Conservation (phyloP, 495 filamentous ascomycete genomes). For the Lasiosphaeria ovina region DNA sequence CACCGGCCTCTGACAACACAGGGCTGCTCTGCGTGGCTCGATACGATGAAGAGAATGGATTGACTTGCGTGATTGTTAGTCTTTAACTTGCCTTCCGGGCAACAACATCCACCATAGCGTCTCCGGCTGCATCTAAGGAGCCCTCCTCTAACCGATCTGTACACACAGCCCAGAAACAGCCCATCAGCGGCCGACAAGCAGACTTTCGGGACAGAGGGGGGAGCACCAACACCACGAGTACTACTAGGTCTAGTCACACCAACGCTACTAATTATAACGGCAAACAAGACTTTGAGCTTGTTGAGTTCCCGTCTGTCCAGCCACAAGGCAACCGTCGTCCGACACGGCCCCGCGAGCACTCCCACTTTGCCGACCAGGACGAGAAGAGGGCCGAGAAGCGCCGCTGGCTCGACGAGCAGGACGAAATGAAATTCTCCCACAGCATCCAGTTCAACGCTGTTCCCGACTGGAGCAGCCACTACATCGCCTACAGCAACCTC, state of each 20-base stretch:
- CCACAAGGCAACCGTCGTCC: slow-evolving; percentile 3
- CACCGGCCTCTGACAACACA: not conserved
- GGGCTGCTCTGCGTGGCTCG: not conserved
- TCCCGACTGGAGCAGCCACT: slow-evolving; percentile 96
- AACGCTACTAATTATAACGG: slow-evolving; percentile 3
- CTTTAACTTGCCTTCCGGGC: slow-evolving; percentile 18
- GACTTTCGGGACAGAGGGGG: slow-evolving; percentile 40
- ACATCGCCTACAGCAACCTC: slow-evolving; percentile 96
- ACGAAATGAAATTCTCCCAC: slow-evolving; percentile 99
- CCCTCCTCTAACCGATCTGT: slow-evolving; percentile 42
- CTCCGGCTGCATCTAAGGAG: slow-evolving; percentile 22
- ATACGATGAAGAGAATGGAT: not conserved
- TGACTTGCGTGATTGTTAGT: not conserved
- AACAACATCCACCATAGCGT: slow-evolving; percentile 36
- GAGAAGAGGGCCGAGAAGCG: slow-evolving; percentile 49
- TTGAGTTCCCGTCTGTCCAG: slow-evolving; percentile 22
- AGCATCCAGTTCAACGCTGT: slow-evolving; percentile 99
- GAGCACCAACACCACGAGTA: slow-evolving; percentile 22
- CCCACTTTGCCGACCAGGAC: slow-evolving; percentile 26
- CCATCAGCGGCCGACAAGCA: slow-evolving; percentile 19
- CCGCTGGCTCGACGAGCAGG: slow-evolving; percentile 56
- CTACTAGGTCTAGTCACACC: not conserved
- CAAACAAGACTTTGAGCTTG: slow-evolving; percentile 38
- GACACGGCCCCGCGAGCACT: slow-evolving; percentile 8
- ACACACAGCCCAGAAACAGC: slow-evolving; percentile 21